Conservation (phyloP, 768 basidiomycete species). For the Auriscalpium orientale region DNA sequence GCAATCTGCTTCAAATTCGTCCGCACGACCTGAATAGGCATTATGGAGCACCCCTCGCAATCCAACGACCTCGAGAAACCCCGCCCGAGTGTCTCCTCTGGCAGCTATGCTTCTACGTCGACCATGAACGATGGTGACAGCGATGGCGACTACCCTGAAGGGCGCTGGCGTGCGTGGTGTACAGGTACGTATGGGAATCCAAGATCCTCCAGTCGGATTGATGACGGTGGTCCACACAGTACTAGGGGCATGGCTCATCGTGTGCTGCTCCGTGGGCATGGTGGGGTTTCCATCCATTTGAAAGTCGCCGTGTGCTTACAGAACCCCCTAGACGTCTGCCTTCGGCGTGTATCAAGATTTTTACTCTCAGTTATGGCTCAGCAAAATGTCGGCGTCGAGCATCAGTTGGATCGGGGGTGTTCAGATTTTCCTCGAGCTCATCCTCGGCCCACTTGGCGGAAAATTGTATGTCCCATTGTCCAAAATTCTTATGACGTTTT, state of each 20-base stretch:
- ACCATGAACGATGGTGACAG: neutral
- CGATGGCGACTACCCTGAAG: neutral
- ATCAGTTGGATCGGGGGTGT: constrained; percentile 1
- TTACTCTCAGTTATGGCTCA: neutral
- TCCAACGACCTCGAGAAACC: too few relatives aligned
- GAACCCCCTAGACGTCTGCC: neutral
- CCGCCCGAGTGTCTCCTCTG: too few relatives aligned
- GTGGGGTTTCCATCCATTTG: neutral
- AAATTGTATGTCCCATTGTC: neutral
- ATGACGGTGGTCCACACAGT: neutral
- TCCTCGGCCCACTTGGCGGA: neutral
- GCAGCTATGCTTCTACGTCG: neutral
- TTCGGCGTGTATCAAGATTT: constrained; percentile 1
- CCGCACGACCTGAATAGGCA: too few relatives aligned
- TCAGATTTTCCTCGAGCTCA: neutral
- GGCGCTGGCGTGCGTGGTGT: neutral
- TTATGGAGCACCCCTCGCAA: too few relatives aligned
- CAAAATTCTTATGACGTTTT: neutral
- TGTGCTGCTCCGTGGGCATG: constrained; percentile 1
- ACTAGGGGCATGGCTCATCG: neutral
- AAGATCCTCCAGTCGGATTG: neutral
- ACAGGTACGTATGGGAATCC: neutral
- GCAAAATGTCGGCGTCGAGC: neutral
- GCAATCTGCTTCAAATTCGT: too few relatives aligned
- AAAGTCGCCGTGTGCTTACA: neutral